These are phyloP conservation scores for Secale cereale DNA, from an alignment of 176 grass and related monocot species.

Conservation along the genomic window DNA sequence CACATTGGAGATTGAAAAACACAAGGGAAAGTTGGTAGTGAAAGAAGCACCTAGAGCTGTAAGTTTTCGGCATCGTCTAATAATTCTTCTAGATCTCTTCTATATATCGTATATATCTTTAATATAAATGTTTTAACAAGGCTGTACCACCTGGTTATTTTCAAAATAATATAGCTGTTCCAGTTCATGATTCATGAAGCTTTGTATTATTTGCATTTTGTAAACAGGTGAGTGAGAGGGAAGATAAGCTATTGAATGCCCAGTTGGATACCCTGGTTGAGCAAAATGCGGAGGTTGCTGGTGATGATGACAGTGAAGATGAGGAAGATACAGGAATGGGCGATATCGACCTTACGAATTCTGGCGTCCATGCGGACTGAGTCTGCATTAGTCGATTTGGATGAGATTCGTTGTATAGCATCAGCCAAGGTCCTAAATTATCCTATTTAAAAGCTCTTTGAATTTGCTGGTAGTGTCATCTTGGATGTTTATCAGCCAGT, in stretches of 20 bases:
- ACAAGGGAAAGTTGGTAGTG: slow-evolving; percentile 77
- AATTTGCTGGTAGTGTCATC: slow-evolving; percentile 14
- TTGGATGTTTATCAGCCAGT: slow-evolving; percentile 22
- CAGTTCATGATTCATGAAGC: not conserved
- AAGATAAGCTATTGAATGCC: slow-evolving; percentile 82
- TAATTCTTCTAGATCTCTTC: not conserved
- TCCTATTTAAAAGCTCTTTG: slow-evolving; percentile 19
- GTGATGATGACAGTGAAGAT: slow-evolving; percentile 81
- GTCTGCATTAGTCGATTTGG: not conserved
- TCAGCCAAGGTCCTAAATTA: slow-evolving; percentile 25
- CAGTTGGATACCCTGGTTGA: slow-evolving; percentile 72
- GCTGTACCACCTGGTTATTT: too few species aligned
- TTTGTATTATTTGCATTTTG: not conserved
- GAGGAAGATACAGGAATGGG: slow-evolving; percentile 99
- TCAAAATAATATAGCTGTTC: not conserved
- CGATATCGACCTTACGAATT: slow-evolving; percentile 43
- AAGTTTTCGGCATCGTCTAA: slow-evolving; percentile 33
- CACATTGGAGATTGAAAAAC: slow-evolving; percentile 61
- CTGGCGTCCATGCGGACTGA: slow-evolving; percentile 48
- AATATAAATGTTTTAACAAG: not conserved
- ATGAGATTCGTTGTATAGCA: slow-evolving; percentile 50
- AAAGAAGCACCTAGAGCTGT: slow-evolving; percentile 97
- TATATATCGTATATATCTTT: not conserved
- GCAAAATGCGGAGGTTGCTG: slow-evolving; percentile 80
- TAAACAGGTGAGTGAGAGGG: slow-evolving; percentile 88